Evolutionary conservation across 2,329 filamentous ascomycete species (phyloP).

Genomic region (Fusarium avenaceum): DNA sequence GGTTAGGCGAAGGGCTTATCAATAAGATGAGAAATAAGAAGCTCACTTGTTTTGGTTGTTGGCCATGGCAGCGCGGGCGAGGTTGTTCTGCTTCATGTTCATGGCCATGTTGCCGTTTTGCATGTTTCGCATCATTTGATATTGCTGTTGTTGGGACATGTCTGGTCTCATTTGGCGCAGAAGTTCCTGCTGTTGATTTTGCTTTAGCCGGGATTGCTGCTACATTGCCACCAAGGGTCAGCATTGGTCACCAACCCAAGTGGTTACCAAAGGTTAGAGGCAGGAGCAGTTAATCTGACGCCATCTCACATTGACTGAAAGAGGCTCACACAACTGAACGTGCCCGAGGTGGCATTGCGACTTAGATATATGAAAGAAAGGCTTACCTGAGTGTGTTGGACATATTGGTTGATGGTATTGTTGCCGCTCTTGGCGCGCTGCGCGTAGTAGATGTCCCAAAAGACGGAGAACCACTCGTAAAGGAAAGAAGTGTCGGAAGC

Average conservation of each 20-base stretch:
- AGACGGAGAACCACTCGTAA: slow-evolving; percentile 97
- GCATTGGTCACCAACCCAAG: slow-evolving; percentile 41
- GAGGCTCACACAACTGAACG: slow-evolving; percentile 16
- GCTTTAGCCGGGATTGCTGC: slow-evolving; percentile 78
- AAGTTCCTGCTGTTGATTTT: slow-evolving; percentile 82
- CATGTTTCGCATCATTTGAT: slow-evolving; percentile 76
- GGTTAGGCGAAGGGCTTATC: slow-evolving; percentile 24
- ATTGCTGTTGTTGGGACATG: slow-evolving; percentile 68
- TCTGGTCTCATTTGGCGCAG: slow-evolving; percentile 78
- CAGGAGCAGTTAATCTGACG: slow-evolving; percentile 29
- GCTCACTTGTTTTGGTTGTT: slow-evolving; percentile 81
- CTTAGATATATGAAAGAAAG: slow-evolving; percentile 35
- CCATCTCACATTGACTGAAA: slow-evolving; percentile 21
- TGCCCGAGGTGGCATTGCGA: slow-evolving; percentile 28
- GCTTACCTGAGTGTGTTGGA: slow-evolving; percentile 80
- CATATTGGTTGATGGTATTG: slow-evolving; percentile 78
- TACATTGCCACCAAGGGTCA: slow-evolving; percentile 51
- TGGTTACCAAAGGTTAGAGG: slow-evolving; percentile 43
- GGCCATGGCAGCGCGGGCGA: slow-evolving; percentile 82
- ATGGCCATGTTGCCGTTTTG: slow-evolving; percentile 71
- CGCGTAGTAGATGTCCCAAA: slow-evolving; percentile 95
- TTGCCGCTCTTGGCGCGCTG: slow-evolving; percentile 78
- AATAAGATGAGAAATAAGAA: slow-evolving; percentile 7
- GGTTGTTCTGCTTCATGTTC: slow-evolving; percentile 70
- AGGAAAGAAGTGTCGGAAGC: slow-evolving; percentile 83